Evolutionary conservation across 495 filamentous ascomycete species (phyloP), one percentile per base, ranked within the genome.

Genomic region (Xanthoparmelia taractica): DNA sequence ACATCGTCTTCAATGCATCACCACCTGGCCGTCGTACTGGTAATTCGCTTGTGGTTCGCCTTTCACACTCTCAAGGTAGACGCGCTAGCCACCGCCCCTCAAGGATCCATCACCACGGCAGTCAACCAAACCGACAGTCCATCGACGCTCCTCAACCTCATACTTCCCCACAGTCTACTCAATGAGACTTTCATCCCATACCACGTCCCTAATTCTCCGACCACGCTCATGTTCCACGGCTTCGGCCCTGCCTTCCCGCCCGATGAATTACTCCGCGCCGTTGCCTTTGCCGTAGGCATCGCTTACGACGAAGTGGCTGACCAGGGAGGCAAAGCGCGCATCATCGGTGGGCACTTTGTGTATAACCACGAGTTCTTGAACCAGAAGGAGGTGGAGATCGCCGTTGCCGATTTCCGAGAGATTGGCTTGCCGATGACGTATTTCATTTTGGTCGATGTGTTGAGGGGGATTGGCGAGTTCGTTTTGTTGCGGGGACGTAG

Each of bases 391-490:
- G 27, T 37, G 12, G 17, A 27, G 4, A 18, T 54, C 7, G 5
- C 0, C 23, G 15, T 61, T 7, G 59, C 2, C 33, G 59, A 61
- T 15, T 61, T 61, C 18, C 59, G 59, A 4, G 59, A 61, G 33
- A 37, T n/a, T 20, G 59, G 45, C n/a, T 33, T 33, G 10, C 18
- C 59, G 3, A 61, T 61, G 45, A 27, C 27, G 12, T 61, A 48
- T 23, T 0, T 17, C 15, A 5, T 12, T 33, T n/a, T 61, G 36
- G 23, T 11, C 8, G 59, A 54, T 27, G 18, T 20, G 43, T 7
- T 61, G 8, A 52, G 48, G 17, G 59, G 59, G 1, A n/a, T 61
- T 2, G n/a, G 20, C 47, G 59, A 52, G 41, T 61, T 48, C 33
- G 37, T 40, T 43, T 38, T 37, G 2, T 0, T 45, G 27, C 59